Conservation (phyloP, 176 grass and related monocot species). For the Aegilops tauschii region DNA sequence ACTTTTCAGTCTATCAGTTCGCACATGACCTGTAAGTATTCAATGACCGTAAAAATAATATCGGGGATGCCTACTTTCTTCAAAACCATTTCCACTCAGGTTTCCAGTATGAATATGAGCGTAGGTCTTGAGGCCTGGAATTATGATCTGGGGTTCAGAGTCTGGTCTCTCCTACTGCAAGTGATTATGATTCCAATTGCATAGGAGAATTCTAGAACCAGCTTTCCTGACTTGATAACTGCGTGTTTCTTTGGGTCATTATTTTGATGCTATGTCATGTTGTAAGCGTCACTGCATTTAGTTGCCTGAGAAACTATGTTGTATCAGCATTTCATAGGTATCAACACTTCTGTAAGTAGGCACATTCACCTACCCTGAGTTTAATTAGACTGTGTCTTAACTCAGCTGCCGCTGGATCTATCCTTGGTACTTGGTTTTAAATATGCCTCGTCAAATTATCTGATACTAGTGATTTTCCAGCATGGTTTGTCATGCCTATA, state of each 20-base stretch:
- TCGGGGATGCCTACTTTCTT: background rate
- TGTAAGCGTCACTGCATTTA: background rate
- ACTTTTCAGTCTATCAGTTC: slow-evolving; percentile 3
- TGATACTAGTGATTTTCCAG: background rate
- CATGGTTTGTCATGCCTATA: background rate
- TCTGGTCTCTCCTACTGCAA: background rate
- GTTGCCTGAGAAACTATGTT: background rate
- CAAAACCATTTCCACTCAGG: background rate
- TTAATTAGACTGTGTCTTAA: background rate
- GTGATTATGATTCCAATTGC: background rate
- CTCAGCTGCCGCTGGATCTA: background rate
- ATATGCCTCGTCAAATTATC: background rate
- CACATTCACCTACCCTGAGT: background rate
- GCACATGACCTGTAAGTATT: background rate
- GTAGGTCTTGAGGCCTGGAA: background rate
- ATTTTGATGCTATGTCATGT: background rate
- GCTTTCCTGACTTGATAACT: slow-evolving; percentile 1
- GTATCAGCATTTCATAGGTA: background rate
- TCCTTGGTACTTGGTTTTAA: background rate
- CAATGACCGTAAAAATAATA: background rate
- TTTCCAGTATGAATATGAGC: background rate
- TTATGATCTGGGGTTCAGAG: background rate
- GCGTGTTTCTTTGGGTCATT: background rate
- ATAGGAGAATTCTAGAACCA: background rate
- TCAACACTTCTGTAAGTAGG: background rate